Percentiles rank a stretch among this genome's conserved stretches.
phyloP scores from a whole-genome alignment of 805 yeast species.

The Tetrapisispora nanseiensis region DNA sequence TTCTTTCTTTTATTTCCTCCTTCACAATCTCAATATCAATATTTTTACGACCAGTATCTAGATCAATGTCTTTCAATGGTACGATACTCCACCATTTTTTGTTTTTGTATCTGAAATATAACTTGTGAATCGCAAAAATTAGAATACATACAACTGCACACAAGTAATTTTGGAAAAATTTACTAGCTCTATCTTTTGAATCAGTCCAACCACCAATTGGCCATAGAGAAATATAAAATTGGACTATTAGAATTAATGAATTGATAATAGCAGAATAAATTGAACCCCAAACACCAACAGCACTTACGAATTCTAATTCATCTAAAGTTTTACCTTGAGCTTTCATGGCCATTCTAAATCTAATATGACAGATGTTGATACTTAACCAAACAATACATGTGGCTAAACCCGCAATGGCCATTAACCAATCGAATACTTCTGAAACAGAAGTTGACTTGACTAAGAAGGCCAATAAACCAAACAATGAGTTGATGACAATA shows the following conservation, averaged over 20 bases:
- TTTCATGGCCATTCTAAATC: constrained; percentile 49
- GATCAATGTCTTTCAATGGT: constrained; percentile 38
- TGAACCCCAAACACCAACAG: constrained; percentile 50
- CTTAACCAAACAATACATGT: constrained; percentile 51
- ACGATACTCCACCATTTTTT: constrained; percentile 24
- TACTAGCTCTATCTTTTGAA: constrained; percentile 33
- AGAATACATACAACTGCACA: constrained; percentile 44
- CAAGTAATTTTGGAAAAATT: constrained; percentile 48
- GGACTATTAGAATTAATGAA: constrained; percentile 46
- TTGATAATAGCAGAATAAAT: constrained; percentile 42
- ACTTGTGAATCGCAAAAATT: constrained; percentile 41
- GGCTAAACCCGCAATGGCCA: constrained; percentile 49
- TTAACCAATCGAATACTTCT: constrained; percentile 47
- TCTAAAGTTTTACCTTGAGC: constrained; percentile 30
- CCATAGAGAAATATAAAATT: constrained; percentile 62
- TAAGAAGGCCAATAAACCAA: constrained; percentile 47
- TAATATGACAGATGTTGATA: constrained; percentile 42
- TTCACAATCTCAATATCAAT: constrained; percentile 37
- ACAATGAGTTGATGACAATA: constrained; percentile 31
- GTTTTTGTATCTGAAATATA: constrained; percentile 27
- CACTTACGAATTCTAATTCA: constrained; percentile 13
- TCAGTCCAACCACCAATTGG: constrained; percentile 37
- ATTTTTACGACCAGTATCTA: constrained; percentile 44
- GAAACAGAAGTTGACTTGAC: constrained; percentile 40
- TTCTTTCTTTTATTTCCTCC: constrained; percentile 38